A percentile compares a stretch with the other conserved stretches of the same genome.
phyloP scores from a whole-genome alignment of 208 protist species.

The Blastocrithidia nonstop region DNA sequence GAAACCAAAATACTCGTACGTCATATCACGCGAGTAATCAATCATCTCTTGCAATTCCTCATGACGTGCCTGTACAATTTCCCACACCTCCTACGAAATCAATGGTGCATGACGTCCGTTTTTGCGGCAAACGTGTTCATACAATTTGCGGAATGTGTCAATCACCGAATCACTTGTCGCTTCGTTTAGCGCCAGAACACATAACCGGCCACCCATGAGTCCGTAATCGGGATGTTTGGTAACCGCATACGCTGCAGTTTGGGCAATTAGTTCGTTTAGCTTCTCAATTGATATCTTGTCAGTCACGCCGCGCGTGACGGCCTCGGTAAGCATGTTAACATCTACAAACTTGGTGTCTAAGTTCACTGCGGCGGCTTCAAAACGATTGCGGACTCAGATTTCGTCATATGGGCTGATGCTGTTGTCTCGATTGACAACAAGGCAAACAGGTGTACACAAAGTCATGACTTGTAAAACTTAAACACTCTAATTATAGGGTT shows the following conservation, averaged over 20 bases:
- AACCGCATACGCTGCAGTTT: constrained; percentile 93
- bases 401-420: constrained; percentile 27
- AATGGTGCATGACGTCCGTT: constrained; percentile 76
- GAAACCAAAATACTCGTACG: constrained; percentile 98
- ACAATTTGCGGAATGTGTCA: constrained; percentile 82
- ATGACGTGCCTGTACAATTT: constrained; percentile 65
- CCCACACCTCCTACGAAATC: constrained; percentile 87
- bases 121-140: constrained; percentile 80
- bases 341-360: constrained; percentile 48
- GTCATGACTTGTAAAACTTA: no score
- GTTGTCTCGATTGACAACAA: constrained; percentile 60
- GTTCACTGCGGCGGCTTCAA: constrained; percentile 21
- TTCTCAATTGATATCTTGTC: constrained; percentile 77
- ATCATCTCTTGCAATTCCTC: constrained; percentile 86
- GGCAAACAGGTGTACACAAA: no score
- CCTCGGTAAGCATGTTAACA: constrained; percentile 67
- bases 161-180: constrained; percentile 79
- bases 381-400: constrained; percentile 31
- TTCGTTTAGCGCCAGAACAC: constrained; percentile 96
- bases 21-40: constrained; percentile 90
- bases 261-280: constrained; percentile 91
- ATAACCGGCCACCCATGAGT: constrained; percentile 93
- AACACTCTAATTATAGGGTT: no score
- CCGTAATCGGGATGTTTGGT: constrained; percentile 96
- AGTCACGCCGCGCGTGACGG: constrained; percentile 78